Evolutionary conservation across 2,329 filamentous ascomycete genomes (phyloP).

Genomic region (Aspergillus persii): DNA sequence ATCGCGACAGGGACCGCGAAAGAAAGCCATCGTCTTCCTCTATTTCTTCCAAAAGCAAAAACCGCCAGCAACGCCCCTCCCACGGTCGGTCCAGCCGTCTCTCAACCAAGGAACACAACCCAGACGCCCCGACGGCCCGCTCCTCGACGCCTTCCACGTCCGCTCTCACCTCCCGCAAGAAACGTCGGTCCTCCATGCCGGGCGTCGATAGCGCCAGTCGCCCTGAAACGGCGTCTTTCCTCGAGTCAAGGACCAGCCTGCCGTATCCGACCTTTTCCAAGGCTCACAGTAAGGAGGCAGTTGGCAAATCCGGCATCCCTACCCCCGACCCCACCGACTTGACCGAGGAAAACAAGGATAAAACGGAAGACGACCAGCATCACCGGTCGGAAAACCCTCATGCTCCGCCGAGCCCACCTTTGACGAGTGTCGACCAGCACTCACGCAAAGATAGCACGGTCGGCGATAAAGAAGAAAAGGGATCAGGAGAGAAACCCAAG

Average conservation of each 20-base stretch:
- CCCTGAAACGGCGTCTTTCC: slow-evolving; percentile 37
- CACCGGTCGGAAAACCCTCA: slow-evolving; percentile 30
- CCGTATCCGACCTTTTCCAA: slow-evolving; percentile 86
- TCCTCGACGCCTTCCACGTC: slow-evolving; percentile 29
- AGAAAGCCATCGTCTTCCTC: slow-evolving; percentile 28
- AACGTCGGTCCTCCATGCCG: slow-evolving; percentile 52
- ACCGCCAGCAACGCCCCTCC: slow-evolving; percentile 30
- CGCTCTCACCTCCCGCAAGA: slow-evolving; percentile 21
- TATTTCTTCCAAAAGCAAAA: slow-evolving; percentile 26
- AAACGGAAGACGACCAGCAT: slow-evolving; percentile 25
- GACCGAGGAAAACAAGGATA: slow-evolving; percentile 49
- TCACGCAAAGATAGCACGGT: slow-evolving; percentile 36
- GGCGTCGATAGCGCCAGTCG: slow-evolving; percentile 43
- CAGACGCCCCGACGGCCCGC: slow-evolving; percentile 27
- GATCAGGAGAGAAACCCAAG: slow-evolving; percentile 34
- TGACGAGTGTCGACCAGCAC: slow-evolving; percentile 45
- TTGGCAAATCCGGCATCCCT: slow-evolving; percentile 54
- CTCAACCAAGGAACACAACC: slow-evolving; percentile 35
- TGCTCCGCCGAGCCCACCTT: slow-evolving; percentile 48
- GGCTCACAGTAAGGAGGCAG: slow-evolving; percentile 83
- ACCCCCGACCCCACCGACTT: slow-evolving; percentile 74
- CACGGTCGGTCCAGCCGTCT: slow-evolving; percentile 30
- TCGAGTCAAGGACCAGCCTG: slow-evolving; percentile 50
- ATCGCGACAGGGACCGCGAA: slow-evolving; percentile 29
- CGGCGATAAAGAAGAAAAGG: slow-evolving; percentile 30